These are phyloP conservation scores for Leccinum subgranulosum DNA, from an alignment of 768 basidiomycete species.

Conservation along the genomic window DNA sequence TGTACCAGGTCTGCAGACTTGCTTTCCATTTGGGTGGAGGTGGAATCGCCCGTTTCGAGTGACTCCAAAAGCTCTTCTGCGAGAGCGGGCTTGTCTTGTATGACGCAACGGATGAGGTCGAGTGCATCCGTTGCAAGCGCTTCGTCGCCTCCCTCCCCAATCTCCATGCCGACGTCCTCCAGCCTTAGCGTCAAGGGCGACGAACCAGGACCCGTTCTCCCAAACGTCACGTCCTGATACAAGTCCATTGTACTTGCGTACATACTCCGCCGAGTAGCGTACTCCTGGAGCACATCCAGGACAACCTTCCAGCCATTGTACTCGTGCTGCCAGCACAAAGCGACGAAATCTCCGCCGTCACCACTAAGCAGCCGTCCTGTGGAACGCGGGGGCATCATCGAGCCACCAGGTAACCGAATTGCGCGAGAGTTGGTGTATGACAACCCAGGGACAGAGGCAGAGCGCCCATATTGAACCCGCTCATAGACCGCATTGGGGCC, in stretches of 20 bases:
- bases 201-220: conserved; percentile 37
- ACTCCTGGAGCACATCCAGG: conserved; percentile 77
- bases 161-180: conserved; percentile 72
- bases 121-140: conserved; percentile 66
- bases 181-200: conserved; percentile 47
- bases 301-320: conserved; percentile 87
- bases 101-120: conserved; percentile 74
- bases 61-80: conserved; percentile 65
- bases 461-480: conserved; percentile 54
- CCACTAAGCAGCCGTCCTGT: conserved; percentile 68
- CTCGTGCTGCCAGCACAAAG: conserved; percentile 76
- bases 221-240: conserved; percentile 55
- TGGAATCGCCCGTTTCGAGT: conserved; percentile 41
- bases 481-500: conserved; percentile 75
- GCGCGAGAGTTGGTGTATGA: conserved; percentile 65
- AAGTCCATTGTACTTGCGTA: conserved; percentile 37
- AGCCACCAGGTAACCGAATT: conserved; percentile 74
- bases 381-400: conserved; percentile 62
- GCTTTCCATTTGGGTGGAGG: conserved; percentile 43
- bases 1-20: conserved; percentile 73
- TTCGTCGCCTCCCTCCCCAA: conserved; percentile 59
- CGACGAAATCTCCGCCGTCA: conserved; percentile 60
- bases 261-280: conserved; percentile 57
- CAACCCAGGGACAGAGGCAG: conserved; percentile 45
- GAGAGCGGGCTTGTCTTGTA: conserved; percentile 65